Base-by-base conservation (phyloP, 2,329 filamentous ascomycete species). In the Hymenoscyphus infarciens region DNA sequence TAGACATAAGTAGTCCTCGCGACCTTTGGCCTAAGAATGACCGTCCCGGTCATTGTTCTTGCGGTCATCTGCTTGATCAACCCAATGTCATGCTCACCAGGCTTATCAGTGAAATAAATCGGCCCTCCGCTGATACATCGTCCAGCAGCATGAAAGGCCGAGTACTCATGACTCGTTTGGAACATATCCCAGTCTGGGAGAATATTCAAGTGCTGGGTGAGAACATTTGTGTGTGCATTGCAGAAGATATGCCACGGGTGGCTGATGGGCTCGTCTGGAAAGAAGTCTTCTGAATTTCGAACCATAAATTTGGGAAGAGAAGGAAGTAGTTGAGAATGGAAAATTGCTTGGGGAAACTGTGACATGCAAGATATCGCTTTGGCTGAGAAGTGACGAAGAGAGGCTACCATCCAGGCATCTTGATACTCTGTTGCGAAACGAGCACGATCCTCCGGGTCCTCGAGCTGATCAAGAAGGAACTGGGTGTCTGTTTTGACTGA, bases 321-420 rank as follows among this genome's bases (percentile, higher is more conserved):
- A 11, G 55, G 10, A n/a, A 57, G 38, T n/a, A 66, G 52, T 53
- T 65, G 25, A 29, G 60, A 45, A 16, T 63, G 56, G 53, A 66
- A 66, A 7, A 66, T 33, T 11, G 63, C 63, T 25, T 59, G 38
- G 0, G 64, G 59, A 3, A 55, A 61, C 57, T 66, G 64, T 1
- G 64, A 61, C 64, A 66, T 66, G 56, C 63, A 66, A n/a, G 63
- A 66, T 22, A 66, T 66, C 7, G 64, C 58, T 58, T 57, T 63
- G 16, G 57, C 57, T 31, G 56, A 35, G 31, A 65, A 66, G 38
- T 66, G 56, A 16, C 35, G 57, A 54, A 55, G 31, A 10, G 61
- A n/a, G 10, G 59, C 54, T 16, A 15, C n/a, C 19, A 61, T 22
- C 22, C 64, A 63, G 7, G 64, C 63, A 22, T 61, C 39, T 39